A percentile compares a stretch with the other conserved stretches of the same genome.
Evolutionary conservation across 768 basidiomycete species (phyloP).

Genomic region (Amanita jacksonii): DNA sequence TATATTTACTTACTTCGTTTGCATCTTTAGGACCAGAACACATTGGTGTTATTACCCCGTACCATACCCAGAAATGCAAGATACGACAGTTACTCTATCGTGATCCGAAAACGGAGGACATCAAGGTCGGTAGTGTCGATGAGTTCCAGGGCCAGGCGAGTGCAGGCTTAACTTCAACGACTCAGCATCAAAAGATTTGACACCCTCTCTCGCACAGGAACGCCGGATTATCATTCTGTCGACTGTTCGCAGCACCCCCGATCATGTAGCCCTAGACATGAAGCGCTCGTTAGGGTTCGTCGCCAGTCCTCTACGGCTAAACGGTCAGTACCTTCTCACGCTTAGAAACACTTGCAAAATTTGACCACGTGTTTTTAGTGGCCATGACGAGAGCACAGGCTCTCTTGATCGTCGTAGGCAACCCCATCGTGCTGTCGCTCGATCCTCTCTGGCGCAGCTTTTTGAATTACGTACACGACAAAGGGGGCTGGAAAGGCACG

Average conservation of each 20-base stretch:
- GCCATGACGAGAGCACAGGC: slow-evolving; percentile 55
- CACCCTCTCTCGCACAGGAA: slow-evolving; percentile 38
- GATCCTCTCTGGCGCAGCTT: slow-evolving; percentile 57
- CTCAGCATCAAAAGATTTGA: slow-evolving; percentile 16
- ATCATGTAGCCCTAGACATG: slow-evolving; percentile 45
- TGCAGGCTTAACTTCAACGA: slow-evolving; percentile 14
- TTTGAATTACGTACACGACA: slow-evolving; percentile 44
- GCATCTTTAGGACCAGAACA: slow-evolving; percentile 25
- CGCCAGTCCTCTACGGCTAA: slow-evolving; percentile 47
- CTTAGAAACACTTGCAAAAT: too few species aligned
- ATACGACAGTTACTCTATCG: slow-evolving; percentile 29
- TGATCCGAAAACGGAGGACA: slow-evolving; percentile 22
- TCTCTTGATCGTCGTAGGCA: slow-evolving; percentile 49
- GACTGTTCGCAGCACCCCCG: slow-evolving; percentile 45
- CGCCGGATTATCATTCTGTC: slow-evolving; percentile 48
- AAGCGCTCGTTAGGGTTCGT: slow-evolving; percentile 55
- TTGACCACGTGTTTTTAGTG: slow-evolving; percentile 25
- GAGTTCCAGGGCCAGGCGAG: slow-evolving; percentile 59
- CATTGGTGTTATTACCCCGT: slow-evolving; percentile 62
- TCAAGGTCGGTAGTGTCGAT: slow-evolving; percentile 61
- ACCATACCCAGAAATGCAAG: slow-evolving; percentile 52
- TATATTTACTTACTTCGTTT: too few species aligned
- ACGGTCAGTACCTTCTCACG: slow-evolving; percentile 44
- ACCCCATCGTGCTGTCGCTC: slow-evolving; percentile 46
- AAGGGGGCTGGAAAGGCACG: slow-evolving; percentile 47